Evolutionary conservation across 768 basidiomycete genomes (phyloP), one percentile per base, ranked within the genome.

Genomic region (Termitomyces sp.): DNA sequence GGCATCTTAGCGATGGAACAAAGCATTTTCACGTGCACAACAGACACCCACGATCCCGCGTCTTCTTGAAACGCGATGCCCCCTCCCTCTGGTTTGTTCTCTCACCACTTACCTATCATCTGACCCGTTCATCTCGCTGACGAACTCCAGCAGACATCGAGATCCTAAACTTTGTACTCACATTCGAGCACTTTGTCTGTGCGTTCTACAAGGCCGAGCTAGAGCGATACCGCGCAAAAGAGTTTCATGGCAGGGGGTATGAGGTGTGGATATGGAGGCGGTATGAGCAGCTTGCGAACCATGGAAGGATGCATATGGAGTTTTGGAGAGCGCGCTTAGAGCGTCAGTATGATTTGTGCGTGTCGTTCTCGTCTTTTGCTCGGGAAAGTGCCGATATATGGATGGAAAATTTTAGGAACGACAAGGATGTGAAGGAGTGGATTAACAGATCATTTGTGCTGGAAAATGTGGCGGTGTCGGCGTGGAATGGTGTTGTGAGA

Each of bases 261-360:
- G 72, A 72, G 46, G 23, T 65, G 47, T 79, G 73, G 70, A 78
- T 80, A 34, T 75, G 79, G 49, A 72, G 68, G 6, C 77, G 81
- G 23, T 77, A 78, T 61, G 59, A 66, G 23, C 76, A 86, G 68
- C 78, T 86, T 55, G 66, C 69, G 30, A 63, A 68, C 25, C 81
- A 85, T 62, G 81, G 83, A 66, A 56, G 49, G 25, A 66, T 71
- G 3, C 84, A 86, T 34, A 81, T 84, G 58, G 63, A 73, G 7
- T 76, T 81, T 64, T 72, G 0, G 66, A 57, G 1, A 57, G 64
- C 27, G 76, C 80, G 9, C 72, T 79, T 12, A 54, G 77, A 63
- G 71, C 81, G 88, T 73, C 67, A 73, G n/a, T 89, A 89, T 68
- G 62, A 63, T 42, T 86, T 88, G 82, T 83, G 57, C 46, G 79